These are phyloP conservation scores for Hansenula sp. DNA, from an alignment of 1,139 yeast genomes.

Conservation along the genomic window DNA sequence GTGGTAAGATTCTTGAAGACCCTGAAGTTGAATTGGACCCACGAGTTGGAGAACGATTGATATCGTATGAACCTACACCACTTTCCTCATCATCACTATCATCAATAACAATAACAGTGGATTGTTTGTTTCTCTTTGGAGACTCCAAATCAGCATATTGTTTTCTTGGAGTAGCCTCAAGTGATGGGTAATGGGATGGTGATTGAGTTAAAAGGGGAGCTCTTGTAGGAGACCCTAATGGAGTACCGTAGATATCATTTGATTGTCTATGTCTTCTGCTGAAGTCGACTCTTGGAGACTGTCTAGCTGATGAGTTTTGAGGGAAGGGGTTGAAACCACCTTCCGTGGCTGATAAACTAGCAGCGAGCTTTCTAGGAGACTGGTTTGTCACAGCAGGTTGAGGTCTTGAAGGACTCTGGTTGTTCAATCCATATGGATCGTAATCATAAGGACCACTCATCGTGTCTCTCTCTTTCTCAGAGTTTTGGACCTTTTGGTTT, in stretches of 20 bases:
- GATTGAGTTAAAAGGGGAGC: conserved; percentile 3
- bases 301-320: conserved; percentile 22
- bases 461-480: no score
- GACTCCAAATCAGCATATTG: conserved; percentile 61
- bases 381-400: conserved; percentile 14
- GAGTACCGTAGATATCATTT: conserved; percentile 16
- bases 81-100: conserved; percentile 31
- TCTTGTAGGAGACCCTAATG: conserved; percentile 19
- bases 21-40: conserved; percentile 26
- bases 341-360: conserved; percentile 1
- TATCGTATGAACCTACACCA: conserved; percentile 3
- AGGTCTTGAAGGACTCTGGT: conserved; percentile 13
- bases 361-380: conserved; percentile 17
- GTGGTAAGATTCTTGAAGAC: conserved; percentile 50
- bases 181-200: neutral
- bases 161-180: conserved; percentile 23
- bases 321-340: conserved; percentile 22
- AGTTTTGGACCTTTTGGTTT: no score
- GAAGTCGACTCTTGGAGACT: conserved; percentile 30
- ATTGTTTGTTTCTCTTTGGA: conserved; percentile 52
- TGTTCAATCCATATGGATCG: conserved; percentile 3
- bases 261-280: conserved; percentile 23
- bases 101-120: conserved; percentile 42
- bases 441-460: conserved; percentile 23
- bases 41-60: conserved; percentile 27